These are phyloP conservation scores for Saccharomycopsis hybrid DNA, from an alignment of 1,139 yeast genomes.

Conservation along the genomic window DNA sequence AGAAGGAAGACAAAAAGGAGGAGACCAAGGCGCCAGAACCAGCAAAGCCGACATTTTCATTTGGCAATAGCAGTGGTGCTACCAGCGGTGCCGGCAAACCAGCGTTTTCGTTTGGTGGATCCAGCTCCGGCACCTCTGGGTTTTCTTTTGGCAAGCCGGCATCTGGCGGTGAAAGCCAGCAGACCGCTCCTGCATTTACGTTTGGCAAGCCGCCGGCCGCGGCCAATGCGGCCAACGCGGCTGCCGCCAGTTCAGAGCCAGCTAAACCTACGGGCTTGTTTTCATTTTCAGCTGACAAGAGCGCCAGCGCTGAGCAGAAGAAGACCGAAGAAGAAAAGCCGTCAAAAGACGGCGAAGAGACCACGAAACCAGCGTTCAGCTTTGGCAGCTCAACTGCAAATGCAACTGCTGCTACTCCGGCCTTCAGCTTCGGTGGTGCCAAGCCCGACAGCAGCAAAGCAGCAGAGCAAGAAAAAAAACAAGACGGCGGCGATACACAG, in stretches of 20 bases:
- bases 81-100: slow-evolving; percentile 22
- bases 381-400: slow-evolving; percentile 21
- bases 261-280: background rate
- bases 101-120: slow-evolving; percentile 24
- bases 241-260: no score
- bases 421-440: slow-evolving; percentile 18
- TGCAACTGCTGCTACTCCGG: background rate
- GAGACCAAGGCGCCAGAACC: background rate
- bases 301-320: no score
- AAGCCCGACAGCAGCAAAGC: slow-evolving; percentile 20
- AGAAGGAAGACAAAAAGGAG: background rate
- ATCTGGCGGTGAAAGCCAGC: background rate
- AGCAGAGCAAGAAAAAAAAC: background rate
- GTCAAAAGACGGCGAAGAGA: background rate
- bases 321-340: no score
- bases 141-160: slow-evolving; percentile 24
- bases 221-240: no score
- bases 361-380: slow-evolving; percentile 23
- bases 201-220: no score
- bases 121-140: slow-evolving; percentile 25
- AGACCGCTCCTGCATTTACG: no score
- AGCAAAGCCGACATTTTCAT: slow-evolving; percentile 25
- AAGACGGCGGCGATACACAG: background rate
- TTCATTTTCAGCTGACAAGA: no score
- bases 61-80: slow-evolving; percentile 19